Percentiles rank a stretch among this genome's conserved stretches.
phyloP scores from a whole-genome alignment of 148 eudicot species.

The Dysphania ambrosioides region DNA sequence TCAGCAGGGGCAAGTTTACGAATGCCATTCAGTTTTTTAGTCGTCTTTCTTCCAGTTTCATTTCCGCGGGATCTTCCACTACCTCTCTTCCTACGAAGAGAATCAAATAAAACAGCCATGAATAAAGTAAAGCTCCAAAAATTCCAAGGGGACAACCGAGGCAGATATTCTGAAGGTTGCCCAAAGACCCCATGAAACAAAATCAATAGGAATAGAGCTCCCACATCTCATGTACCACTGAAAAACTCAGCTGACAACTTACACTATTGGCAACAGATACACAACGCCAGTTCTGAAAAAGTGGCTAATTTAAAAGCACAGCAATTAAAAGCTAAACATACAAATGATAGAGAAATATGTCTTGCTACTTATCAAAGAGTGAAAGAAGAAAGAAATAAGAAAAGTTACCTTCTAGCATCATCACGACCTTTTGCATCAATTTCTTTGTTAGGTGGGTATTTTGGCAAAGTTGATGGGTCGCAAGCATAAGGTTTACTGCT shows the following conservation, averaged over 20 bases:
- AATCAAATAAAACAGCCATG: not conserved
- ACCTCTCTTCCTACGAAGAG: conserved; percentile 52
- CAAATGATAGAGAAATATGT: not conserved
- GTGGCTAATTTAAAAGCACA: not conserved
- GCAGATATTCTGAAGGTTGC: too few relatives aligned
- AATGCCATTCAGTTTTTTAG: conserved; percentile 50
- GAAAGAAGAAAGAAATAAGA: not conserved
- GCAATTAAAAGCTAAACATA: not conserved
- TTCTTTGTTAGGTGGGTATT: conserved; percentile 85
- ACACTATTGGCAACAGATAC: too few relatives aligned
- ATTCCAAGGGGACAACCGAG: too few relatives aligned
- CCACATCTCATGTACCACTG: not conserved
- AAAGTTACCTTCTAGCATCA: conserved; percentile 58
- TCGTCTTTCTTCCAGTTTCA: conserved; percentile 50
- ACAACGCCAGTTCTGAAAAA: too few relatives aligned
- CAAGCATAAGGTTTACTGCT: conserved; percentile 77
- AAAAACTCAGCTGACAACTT: too few relatives aligned
- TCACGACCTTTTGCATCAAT: conserved; percentile 82
- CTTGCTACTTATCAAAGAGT: conserved; percentile 3
- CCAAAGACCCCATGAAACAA: not conserved
- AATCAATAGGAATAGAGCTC: not conserved
- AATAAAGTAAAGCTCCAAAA: conserved; percentile 1
- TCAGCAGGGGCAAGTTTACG: conserved; percentile 66
- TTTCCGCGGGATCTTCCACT: conserved; percentile 61
- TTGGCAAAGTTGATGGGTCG: conserved; percentile 78